Percentiles rank a stretch among this genome's conserved stretches.
Evolutionary conservation across 441 rosid species (phyloP).

Genomic region (Syzygium malaccense): DNA sequence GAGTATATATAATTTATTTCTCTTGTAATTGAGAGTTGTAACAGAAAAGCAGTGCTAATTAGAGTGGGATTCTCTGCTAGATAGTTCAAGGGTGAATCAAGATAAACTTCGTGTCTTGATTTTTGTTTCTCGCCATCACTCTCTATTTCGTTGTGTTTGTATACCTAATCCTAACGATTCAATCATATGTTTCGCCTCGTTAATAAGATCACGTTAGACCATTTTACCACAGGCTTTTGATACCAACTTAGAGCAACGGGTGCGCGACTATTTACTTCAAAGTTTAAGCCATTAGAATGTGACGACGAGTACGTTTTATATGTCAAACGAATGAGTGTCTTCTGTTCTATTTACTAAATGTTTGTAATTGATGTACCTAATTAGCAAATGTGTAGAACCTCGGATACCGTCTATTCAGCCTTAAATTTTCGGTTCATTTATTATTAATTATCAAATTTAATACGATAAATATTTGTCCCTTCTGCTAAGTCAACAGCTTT

Average conservation of each 20-base stretch:
- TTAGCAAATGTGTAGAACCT: not conserved
- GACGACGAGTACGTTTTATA: not conserved
- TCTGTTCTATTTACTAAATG: not conserved
- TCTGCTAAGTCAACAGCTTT: not conserved
- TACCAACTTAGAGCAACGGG: not conserved
- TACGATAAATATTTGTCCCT: not conserved
- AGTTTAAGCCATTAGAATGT: not conserved
- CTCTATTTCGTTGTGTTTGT: too few species aligned
- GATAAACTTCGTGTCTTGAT: too few species aligned
- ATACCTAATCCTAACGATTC: too few species aligned
- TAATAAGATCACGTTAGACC: not conserved
- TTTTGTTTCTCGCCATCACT: too few species aligned
- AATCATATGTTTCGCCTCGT: too few species aligned
- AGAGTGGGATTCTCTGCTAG: too few species aligned
- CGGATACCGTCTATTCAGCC: not conserved
- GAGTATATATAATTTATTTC: too few species aligned
- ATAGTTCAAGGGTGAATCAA: too few species aligned
- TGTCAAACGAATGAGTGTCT: not conserved
- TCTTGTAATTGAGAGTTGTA: too few species aligned
- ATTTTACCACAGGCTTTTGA: not conserved
- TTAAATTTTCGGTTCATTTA: not conserved
- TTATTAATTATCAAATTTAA: not conserved
- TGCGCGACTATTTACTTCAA: not conserved
- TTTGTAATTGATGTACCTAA: not conserved
- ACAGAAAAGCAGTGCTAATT: too few species aligned